These are phyloP conservation scores for Syzygium grande DNA, from an alignment of 345 rosid genomes.

Conservation along the genomic window DNA sequence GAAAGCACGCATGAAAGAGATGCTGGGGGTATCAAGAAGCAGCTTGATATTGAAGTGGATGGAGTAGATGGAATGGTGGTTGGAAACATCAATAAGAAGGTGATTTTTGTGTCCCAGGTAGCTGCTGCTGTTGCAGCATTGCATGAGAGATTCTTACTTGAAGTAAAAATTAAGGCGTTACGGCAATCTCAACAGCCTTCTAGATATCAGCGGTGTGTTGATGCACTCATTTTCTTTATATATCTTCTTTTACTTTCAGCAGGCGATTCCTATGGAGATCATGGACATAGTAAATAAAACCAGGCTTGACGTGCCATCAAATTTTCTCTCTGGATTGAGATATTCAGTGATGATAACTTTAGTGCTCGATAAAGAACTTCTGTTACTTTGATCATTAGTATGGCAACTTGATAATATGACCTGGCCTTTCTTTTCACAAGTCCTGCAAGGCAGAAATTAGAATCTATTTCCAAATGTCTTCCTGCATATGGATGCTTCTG, in stretches of 20 bases:
- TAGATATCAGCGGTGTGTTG: conserved; percentile 59
- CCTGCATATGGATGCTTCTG: background rate
- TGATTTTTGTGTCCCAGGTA: conserved; percentile 68
- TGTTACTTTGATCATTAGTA: background rate
- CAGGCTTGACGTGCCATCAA: background rate
- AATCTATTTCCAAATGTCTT: background rate
- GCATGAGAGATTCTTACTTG: conserved; percentile 65
- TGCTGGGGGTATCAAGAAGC: conserved; percentile 3
- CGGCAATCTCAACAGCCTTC: conserved; percentile 32
- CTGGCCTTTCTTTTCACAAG: background rate
- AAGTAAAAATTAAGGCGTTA: conserved; percentile 49
- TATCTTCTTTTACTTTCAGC: background rate
- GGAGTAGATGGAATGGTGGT: background rate
- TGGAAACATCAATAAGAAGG: conserved; percentile 14
- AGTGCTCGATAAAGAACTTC: background rate
- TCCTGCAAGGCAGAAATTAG: background rate
- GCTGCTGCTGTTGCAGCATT: conserved; percentile 80
- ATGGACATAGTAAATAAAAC: background rate
- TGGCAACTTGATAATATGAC: background rate
- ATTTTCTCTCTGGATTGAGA: background rate
- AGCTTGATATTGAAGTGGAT: conserved; percentile 12
- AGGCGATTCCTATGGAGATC: background rate
- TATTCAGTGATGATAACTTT: background rate
- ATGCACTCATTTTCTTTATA: background rate
- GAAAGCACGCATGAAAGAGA: conserved; percentile 10